Evolutionary conservation across 495 filamentous ascomycete genomes (phyloP).

Genomic region (Penicillium atrosanguineum): DNA sequence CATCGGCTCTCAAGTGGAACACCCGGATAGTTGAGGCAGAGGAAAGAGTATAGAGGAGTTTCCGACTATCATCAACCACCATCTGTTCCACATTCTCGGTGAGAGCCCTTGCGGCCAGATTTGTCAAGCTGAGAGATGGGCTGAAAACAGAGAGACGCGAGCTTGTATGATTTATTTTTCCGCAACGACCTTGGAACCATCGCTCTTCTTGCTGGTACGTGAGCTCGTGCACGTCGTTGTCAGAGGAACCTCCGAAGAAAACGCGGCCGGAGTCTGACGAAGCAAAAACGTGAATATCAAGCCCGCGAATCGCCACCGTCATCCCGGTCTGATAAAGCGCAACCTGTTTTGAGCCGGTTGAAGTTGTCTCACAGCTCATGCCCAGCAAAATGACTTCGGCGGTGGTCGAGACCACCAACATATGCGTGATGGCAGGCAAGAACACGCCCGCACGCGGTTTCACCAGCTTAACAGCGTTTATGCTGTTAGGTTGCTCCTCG

Average conservation of each 20-base stretch:
- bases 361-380: conserved; percentile 57
- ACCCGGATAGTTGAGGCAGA: conserved; percentile 79
- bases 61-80: conserved; percentile 82
- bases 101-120: conserved; percentile 32
- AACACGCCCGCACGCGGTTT: conserved; percentile 80
- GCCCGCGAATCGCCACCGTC: conserved; percentile 65
- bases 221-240: conserved; percentile 87
- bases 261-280: conserved; percentile 80
- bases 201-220: conserved; percentile 94
- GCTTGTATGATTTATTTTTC: conserved; percentile 80
- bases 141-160: conserved; percentile 70
- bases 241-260: conserved; percentile 79
- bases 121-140: conserved; percentile 54
- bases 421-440: conserved; percentile 73
- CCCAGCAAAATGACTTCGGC: conserved; percentile 81
- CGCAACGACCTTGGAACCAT: conserved; percentile 84
- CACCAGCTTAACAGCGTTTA: conserved; percentile 80
- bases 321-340: conserved; percentile 82
- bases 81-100: conserved; percentile 69
- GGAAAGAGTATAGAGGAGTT: conserved; percentile 87
- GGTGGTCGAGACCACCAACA: conserved; percentile 85
- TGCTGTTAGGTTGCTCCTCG: conserved; percentile 81
- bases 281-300: conserved; percentile 71
- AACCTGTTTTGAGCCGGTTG: conserved; percentile 66
- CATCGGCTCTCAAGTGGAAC: conserved; percentile 68